Base-by-base conservation (phyloP, 2,329 filamentous ascomycete genomes). In the Calcarisporium arbuscula region DNA sequence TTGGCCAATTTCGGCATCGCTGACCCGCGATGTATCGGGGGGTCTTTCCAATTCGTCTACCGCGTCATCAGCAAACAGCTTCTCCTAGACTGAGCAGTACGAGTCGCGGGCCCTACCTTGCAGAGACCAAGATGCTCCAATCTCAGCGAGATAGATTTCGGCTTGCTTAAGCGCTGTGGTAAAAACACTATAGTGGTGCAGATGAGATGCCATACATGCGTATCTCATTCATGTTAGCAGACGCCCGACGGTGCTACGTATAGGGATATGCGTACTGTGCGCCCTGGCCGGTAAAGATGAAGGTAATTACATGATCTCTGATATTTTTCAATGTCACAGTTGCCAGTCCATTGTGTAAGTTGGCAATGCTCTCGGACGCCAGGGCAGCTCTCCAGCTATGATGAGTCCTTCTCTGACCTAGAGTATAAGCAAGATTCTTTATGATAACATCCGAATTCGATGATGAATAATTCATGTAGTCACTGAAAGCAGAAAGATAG, bases 231-330 rank as follows among this genome's bases (percentile, higher is more conserved):
- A 28, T 28, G 8, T 8, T 15, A 15, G 17, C n/a, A 28, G 8
- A 28, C 14, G 8, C 8, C 8, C 11, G 27, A 28, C 27, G 27
- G 14, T 8, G 27, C 14, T 28, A n/a, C n/a, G n/a, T n/a, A n/a
- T n/a, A n/a, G n/a, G n/a, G n/a, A n/a, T n/a, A n/a, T 35, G 48
- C 49, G 41, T 42, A 54, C 30, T 54, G 50, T 2, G 51, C 55
- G 19, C 54, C 55, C 34, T 57, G 55, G 8, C 55, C 55, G 4
- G 54, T 58, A 38, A 58, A 50, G 11, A 50, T 46, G 31, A 56
- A 53, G 14, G 38, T 42, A 15, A 49, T 21, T 5, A 20, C 15
- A 11, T 25, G 37, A 4, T 40, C 23, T 19, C 17, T 40, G 7
- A 17, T 22, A 10, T 10, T 19, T 8, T 41, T 28, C 14, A 14